Conservation (phyloP, 1,284 basidiomycete genomes). For the Moesziomyces globuligerus region DNA sequence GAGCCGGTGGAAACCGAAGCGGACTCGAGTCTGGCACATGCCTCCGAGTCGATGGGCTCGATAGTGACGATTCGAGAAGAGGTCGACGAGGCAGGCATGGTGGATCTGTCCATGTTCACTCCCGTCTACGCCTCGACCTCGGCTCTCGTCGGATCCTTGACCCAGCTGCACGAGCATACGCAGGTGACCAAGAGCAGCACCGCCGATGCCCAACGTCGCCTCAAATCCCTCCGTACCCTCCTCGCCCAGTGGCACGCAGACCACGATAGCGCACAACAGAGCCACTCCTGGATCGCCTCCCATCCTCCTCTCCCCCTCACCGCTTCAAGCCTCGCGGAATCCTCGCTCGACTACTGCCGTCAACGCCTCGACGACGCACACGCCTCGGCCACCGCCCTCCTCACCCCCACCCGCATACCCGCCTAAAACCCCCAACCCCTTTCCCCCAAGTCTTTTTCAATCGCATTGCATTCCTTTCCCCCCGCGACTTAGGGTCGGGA, state of each 20-base stretch:
- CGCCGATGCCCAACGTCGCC: slow-evolving; percentile 35
- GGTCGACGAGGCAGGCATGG: too few species aligned
- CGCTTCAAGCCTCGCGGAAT: too few species aligned
- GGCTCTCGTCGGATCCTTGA: slow-evolving; percentile 16
- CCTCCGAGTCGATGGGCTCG: neutral
- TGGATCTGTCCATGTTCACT: slow-evolving; percentile 6
- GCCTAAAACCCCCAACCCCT: neutral
- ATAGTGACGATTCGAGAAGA: slow-evolving; percentile 10
- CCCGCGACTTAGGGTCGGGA: slow-evolving; percentile 32
- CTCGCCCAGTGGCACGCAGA: slow-evolving; percentile 36
- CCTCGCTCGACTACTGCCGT: neutral
- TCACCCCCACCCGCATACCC: neutral
- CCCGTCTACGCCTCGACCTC: slow-evolving; percentile 26
- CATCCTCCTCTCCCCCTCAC: neutral
- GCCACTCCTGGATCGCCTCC: slow-evolving; percentile 24
- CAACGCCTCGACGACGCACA: neutral
- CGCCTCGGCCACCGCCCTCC: neutral
- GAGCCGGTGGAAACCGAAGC: too few species aligned
- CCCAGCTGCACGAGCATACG: slow-evolving; percentile 40
- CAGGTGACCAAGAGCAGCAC: slow-evolving; percentile 39
- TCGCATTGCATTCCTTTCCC: too few species aligned
- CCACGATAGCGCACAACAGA: slow-evolving; percentile 26
- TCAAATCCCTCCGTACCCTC: slow-evolving; percentile 28
- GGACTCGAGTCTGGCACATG: too few species aligned
- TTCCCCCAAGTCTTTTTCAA: neutral